Evolutionary conservation across 495 filamentous ascomycete genomes (phyloP).

Genomic region (Trichoderma reesei): DNA sequence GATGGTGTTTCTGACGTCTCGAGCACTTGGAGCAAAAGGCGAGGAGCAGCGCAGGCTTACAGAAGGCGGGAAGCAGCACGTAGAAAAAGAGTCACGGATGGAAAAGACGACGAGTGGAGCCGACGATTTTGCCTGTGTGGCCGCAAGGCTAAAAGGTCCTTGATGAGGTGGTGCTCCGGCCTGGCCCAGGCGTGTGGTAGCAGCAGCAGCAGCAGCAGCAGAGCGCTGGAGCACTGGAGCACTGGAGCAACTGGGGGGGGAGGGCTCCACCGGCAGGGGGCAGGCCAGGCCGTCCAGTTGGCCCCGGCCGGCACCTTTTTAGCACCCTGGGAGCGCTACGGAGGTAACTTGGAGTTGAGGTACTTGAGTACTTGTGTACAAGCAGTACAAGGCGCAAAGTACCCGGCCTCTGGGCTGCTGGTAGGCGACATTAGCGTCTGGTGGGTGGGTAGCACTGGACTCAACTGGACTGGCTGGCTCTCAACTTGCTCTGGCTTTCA

Average conservation of each 20-base stretch:
- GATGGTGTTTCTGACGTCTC: no score
- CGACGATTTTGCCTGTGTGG: not conserved
- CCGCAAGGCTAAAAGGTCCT: not conserved
- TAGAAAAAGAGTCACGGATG: slow-evolving; percentile 5
- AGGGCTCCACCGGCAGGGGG: not conserved
- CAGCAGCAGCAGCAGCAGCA: not conserved
- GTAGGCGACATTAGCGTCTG: not conserved
- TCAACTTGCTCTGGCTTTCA: no score
- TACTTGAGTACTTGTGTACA: no score
- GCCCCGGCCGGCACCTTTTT: no score
- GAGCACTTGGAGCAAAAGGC: not conserved
- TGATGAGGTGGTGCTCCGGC: no score
- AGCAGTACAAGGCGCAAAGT: no score
- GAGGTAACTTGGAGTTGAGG: no score
- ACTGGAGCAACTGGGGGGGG: no score
- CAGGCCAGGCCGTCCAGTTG: no score
- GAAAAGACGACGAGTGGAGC: not conserved
- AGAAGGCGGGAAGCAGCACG: not conserved
- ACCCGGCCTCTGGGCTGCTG: not conserved
- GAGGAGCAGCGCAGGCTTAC: not conserved
- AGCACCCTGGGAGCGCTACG: no score
- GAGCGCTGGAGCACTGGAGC: no score
- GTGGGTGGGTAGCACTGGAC: slow-evolving; percentile 4
- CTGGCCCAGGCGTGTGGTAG: slow-evolving; percentile 1
- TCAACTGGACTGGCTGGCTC: not conserved